Base-by-base conservation (phyloP, 169 alveolate species). In the Cryptosporidium meleagridis region DNA sequence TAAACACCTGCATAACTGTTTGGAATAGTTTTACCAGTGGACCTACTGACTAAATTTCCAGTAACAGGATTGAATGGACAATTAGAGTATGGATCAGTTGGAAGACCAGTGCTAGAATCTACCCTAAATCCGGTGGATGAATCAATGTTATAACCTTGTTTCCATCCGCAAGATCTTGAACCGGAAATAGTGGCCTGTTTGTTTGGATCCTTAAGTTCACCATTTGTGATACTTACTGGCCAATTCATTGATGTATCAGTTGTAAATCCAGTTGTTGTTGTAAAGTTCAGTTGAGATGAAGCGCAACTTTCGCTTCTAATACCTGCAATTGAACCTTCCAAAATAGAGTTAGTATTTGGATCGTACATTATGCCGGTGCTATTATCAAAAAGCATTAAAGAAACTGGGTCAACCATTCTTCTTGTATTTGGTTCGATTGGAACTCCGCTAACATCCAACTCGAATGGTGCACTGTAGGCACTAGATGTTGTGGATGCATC, bases 361-460 rank as follows among this genome's bases (percentile, higher is more conserved):
- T 72, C 53, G 39, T 31, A 48, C 14, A 72, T 48, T n/a, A 31
- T 70, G 31, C 59, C 59, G 12, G 85, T 72, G 16, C 41, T 23
- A 18, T 72, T 72, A 35, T 72, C 69, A 52, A 72, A 72, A 14
- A 53, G 51, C 59, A 72, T 45, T 44, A 48, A 53, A 51, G 85
- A 52, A 12, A 72, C 51, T 18, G 85, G 85, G 33, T 72, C 85
- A 53, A 72, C 51, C 69, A 53, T 48, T 21, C 14, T 31, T 29
- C 31, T 72, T n/a, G 85, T 72, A 18, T 51, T 53, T 44, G 85
- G 85, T n/a, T 69, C 84, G 33, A 69, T 69, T 44, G 84, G 84
- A 41, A 69, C 23, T 7, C 84, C 84, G 37, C 39, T n/a, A 69
- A 26, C 62, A 72, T 72, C 85, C 51, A 72, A 72, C 3, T 72